Percentiles rank a stretch among this genome's conserved stretches.
Conservation (phyloP, 2,329 filamentous ascomycete genomes). For the Seiridium unicorne region DNA sequence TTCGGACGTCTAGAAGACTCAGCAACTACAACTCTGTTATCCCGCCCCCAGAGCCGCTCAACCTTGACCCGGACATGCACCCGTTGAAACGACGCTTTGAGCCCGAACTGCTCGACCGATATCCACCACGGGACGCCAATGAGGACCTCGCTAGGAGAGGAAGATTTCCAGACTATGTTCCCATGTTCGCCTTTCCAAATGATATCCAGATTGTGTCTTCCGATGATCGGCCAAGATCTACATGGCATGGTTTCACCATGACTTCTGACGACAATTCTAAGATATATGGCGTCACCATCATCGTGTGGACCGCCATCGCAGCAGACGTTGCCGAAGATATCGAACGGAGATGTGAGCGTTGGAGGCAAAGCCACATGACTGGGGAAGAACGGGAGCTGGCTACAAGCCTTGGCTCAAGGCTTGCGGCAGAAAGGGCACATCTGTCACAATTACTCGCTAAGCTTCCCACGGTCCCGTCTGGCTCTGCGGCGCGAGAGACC, state of each 20-base stretch:
- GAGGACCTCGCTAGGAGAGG: constrained; percentile 80
- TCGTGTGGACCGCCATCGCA: constrained; percentile 88
- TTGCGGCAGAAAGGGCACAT: constrained; percentile 85
- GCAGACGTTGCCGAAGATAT: constrained; percentile 79
- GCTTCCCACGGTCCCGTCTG: constrained; percentile 77
- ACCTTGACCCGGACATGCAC: constrained; percentile 90
- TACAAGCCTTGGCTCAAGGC: constrained; percentile 82
- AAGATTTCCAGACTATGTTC: constrained; percentile 93
- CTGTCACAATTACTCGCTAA: constrained; percentile 83
- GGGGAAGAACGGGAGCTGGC: constrained; percentile 89
- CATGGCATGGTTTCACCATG: constrained; percentile 99
- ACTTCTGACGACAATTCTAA: constrained; percentile 90
- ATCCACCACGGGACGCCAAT: constrained; percentile 78
- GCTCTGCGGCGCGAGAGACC: constrained; percentile 75
- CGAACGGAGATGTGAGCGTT: constrained; percentile 79
- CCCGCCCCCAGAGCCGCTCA: constrained; percentile 85
- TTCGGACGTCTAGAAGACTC: constrained; percentile 80
- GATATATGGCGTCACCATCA: constrained; percentile 86
- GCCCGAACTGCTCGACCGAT: constrained; percentile 91
- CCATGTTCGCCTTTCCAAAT: constrained; percentile 99
- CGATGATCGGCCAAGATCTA: constrained; percentile 90
- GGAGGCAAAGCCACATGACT: constrained; percentile 84
- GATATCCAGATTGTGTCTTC: constrained; percentile 96
- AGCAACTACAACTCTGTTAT: constrained; percentile 99
- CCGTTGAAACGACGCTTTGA: constrained; percentile 92